These are phyloP conservation scores for Paraphoma sp. DNA, from an alignment of 2,329 filamentous ascomycete species.

Conservation along the genomic window DNA sequence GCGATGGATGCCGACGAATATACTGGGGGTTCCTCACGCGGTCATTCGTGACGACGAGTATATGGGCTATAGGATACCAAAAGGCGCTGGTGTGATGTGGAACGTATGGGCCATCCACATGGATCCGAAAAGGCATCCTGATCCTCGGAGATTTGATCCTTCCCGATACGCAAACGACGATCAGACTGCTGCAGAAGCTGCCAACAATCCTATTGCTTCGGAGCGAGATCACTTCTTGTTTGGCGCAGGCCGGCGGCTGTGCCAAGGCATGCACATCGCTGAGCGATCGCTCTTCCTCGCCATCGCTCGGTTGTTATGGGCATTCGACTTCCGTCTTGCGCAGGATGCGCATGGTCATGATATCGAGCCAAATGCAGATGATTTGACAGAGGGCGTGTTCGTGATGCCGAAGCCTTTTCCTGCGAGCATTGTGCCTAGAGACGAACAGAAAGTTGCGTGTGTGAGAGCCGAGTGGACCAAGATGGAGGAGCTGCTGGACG, in stretches of 20 bases:
- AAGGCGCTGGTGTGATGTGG: slow-evolving; percentile 40
- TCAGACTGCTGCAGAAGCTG: slow-evolving; percentile 40
- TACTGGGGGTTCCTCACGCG: slow-evolving; percentile 34
- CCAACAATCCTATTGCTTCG: slow-evolving; percentile 33
- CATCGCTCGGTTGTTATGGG: slow-evolving; percentile 44
- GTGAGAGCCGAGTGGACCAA: slow-evolving; percentile 24
- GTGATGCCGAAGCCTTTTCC: slow-evolving; percentile 24
- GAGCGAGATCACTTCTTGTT: slow-evolving; percentile 48
- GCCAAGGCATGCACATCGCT: slow-evolving; percentile 48
- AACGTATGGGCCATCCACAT: slow-evolving; percentile 14
- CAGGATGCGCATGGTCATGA: slow-evolving; percentile 4
- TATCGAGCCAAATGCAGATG: slow-evolving; percentile 15
- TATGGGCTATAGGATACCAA: slow-evolving; percentile 46
- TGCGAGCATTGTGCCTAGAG: slow-evolving; percentile 22
- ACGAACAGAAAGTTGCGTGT: slow-evolving; percentile 4
- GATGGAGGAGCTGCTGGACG: slow-evolving; percentile 21
- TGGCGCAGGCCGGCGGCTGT: slow-evolving; percentile 47
- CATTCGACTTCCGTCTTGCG: slow-evolving; percentile 28
- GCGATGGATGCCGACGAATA: slow-evolving; percentile 39
- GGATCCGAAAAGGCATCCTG: slow-evolving; percentile 51
- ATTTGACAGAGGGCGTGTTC: slow-evolving; percentile 25
- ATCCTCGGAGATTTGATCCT: slow-evolving; percentile 55
- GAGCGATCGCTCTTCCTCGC: slow-evolving; percentile 40
- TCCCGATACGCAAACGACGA: slow-evolving; percentile 42
- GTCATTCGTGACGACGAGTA: slow-evolving; percentile 35